These are phyloP conservation scores for Geranium rotundifolium DNA, from an alignment of 345 rosid species.

Conservation along the genomic window DNA sequence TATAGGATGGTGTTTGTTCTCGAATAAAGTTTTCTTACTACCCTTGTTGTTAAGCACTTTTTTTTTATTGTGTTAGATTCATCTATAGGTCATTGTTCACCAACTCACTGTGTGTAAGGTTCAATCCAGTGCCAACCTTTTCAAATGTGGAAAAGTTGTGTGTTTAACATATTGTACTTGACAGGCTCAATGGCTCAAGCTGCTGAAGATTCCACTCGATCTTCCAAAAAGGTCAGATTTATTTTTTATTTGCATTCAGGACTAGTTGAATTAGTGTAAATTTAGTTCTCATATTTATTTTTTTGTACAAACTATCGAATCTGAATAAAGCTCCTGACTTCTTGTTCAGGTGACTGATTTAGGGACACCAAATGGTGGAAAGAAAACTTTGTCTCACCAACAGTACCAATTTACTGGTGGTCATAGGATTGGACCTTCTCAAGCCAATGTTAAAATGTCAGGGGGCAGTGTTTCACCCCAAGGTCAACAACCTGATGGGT, in stretches of 20 bases:
- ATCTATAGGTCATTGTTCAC: too few relatives aligned
- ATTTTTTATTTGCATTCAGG: neutral
- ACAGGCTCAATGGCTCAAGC: slow-evolving; percentile 35
- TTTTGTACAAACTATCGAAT: too few relatives aligned
- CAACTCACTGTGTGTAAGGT: too few relatives aligned
- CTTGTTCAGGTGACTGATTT: slow-evolving; percentile 46
- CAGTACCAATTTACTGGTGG: slow-evolving; percentile 14
- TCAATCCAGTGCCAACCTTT: too few relatives aligned
- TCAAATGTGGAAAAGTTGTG: neutral
- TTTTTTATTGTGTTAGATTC: too few relatives aligned
- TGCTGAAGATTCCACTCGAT: slow-evolving; percentile 34
- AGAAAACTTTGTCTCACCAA: slow-evolving; percentile 23
- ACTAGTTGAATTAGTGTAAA: neutral
- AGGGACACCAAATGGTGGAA: slow-evolving; percentile 22
- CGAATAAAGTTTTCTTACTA: too few relatives aligned
- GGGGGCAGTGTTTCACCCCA: slow-evolving; percentile 26
- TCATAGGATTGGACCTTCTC: slow-evolving; percentile 26
- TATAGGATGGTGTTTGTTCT: too few relatives aligned
- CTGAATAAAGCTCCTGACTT: neutral
- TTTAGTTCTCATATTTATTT: neutral
- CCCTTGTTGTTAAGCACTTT: too few relatives aligned
- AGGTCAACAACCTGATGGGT: slow-evolving; percentile 26
- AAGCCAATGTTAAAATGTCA: slow-evolving; percentile 37
- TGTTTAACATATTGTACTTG: neutral
- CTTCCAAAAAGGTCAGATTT: slow-evolving; percentile 45